Percentiles rank a stretch among this genome's conserved stretches.
These are phyloP conservation scores for Sphagnum contortum DNA, from an alignment of 225 moss, liverwort and hornwort species.

Conservation along the genomic window DNA sequence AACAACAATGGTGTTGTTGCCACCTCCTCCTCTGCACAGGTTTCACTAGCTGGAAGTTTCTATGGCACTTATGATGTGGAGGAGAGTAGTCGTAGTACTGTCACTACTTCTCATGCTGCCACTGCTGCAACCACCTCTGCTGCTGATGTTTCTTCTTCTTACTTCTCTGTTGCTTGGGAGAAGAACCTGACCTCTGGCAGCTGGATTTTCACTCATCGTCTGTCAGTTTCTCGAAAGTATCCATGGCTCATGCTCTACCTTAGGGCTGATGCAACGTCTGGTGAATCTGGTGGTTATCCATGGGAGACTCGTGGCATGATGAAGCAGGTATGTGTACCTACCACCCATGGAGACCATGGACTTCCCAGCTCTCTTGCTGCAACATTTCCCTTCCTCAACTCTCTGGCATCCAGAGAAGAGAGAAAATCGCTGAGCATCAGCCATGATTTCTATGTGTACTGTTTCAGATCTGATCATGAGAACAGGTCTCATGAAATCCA, in stretches of 20 bases:
- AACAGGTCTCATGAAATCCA: no score
- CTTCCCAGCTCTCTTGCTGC: no score
- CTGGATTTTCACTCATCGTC: constrained; percentile 70
- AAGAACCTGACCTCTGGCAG: constrained; percentile 50
- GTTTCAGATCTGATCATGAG: no score
- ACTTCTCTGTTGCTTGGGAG: constrained; percentile 69
- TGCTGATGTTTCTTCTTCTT: constrained; percentile 29
- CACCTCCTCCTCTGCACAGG: neutral
- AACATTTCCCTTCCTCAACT: no score
- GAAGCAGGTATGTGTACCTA: constrained; percentile 34
- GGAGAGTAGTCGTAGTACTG: no score
- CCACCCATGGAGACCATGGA: no score
- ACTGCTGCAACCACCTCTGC: neutral
- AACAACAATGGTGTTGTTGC: neutral
- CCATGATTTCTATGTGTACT: no score
- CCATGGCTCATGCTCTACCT: constrained; percentile 95
- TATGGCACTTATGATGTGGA: constrained; percentile 75
- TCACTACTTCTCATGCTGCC: no score
- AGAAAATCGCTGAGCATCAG: no score
- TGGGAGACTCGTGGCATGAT: constrained; percentile 94
- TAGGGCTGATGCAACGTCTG: constrained; percentile 64
- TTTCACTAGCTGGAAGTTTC: constrained; percentile 43
- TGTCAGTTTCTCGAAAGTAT: constrained; percentile 59
- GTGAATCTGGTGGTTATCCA: constrained; percentile 80
- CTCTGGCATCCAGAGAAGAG: no score